Conservation (phyloP, 1,139 yeast genomes). For the Geotrichum siamense region DNA sequence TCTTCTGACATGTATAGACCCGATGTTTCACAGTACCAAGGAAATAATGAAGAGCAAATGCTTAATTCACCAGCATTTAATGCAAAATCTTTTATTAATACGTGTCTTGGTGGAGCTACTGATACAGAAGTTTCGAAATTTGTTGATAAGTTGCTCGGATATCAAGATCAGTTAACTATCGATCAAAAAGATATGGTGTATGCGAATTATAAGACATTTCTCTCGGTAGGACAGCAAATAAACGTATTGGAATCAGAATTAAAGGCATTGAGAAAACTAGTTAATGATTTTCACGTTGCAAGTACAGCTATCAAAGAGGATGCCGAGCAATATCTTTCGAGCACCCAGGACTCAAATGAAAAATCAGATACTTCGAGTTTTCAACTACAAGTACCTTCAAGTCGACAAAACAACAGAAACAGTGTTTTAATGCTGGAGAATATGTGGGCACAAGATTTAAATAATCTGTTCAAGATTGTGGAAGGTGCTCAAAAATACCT, state of each 20-base stretch:
- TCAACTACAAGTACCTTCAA: conserved; percentile 18
- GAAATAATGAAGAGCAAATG: conserved; percentile 13
- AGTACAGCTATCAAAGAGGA: conserved; percentile 60
- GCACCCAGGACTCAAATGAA: conserved; percentile 19
- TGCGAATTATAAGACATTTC: conserved; percentile 64
- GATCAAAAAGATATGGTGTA: conserved; percentile 62
- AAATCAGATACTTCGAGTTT: neutral
- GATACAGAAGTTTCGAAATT: conserved; percentile 70
- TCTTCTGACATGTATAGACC: conserved; percentile 1
- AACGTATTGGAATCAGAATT: conserved; percentile 58
- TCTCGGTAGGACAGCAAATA: conserved; percentile 60
- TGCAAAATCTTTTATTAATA: conserved; percentile 47
- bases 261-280: conserved; percentile 50
- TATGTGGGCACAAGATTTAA: conserved; percentile 74
- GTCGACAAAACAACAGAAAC: conserved; percentile 46
- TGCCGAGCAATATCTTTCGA: conserved; percentile 43
- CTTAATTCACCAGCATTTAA: conserved; percentile 28
- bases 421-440: conserved; percentile 67
- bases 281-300: conserved; percentile 56
- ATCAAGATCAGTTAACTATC: conserved; percentile 49
- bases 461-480: conserved; percentile 67
- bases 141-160: conserved; percentile 48
- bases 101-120: conserved; percentile 54
- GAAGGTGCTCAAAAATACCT: conserved; percentile 85
- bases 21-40: neutral